Base-by-base conservation (phyloP, 2,329 filamentous ascomycete species). In the Beauveria pseudobassiana region DNA sequence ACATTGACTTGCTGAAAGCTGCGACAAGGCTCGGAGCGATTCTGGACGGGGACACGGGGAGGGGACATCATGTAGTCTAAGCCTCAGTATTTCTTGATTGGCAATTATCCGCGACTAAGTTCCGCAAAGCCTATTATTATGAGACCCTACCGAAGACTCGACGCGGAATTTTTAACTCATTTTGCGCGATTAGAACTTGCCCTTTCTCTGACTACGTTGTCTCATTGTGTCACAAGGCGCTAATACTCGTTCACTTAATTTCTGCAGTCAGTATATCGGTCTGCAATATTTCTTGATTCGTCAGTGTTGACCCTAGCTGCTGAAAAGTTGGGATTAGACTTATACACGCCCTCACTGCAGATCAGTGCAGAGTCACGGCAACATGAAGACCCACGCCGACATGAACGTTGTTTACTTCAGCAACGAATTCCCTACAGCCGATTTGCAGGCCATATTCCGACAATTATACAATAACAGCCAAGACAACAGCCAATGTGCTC, bases 401-500 rank as follows among this genome's bases (percentile, higher is more conserved):
- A 51, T 28, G 34, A 20, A 54, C 20, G 18, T 54, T 28, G 26
- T 54, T 24, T 62, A 55, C 34, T 62, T 62, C 48, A 28, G 43
- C 16, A 62, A 62, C 24, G 59, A 62, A 28, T 34, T 62, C 45
- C 51, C 59, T 9, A 43, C 16, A 34, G 43, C n/a, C 7, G 59
- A 62, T 22, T 34, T 62, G 22, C 30, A 28, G 8, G 52, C 30
- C 16, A 12, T 43, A 7, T 51, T 52, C 2, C 59, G 59, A 14
- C 26, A 34, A 18, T 52, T 62, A n/a, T 26, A 49, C 28, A 34
- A 56, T 14, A 42, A 51, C 53, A 45, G 26, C 22, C 50, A 57
- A 24, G 52, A 43, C 9, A 28, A 14, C 5, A 22, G 52, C 4
- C 48, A 20, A 22, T 10, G 10, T 24, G 10, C 52, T 62, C 18